Evolutionary conservation across 345 rosid species (phyloP).

Genomic region (Excoecaria cochinchinensis): DNA sequence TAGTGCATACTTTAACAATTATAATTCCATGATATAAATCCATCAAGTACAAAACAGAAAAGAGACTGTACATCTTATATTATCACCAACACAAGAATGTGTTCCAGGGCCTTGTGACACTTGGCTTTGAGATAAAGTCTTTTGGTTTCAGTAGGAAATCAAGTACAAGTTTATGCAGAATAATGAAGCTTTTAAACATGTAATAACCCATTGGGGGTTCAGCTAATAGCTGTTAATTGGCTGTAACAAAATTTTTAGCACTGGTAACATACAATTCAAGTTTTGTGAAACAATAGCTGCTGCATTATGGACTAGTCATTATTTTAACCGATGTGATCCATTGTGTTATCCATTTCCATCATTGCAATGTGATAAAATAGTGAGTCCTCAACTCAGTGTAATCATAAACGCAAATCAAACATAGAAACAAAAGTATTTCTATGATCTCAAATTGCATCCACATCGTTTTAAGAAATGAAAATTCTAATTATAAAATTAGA

Average conservation of each 20-base stretch:
- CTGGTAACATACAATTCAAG: background rate
- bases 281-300: background rate
- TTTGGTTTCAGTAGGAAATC: background rate
- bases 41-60: background rate
- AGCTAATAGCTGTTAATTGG: background rate
- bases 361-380: background rate
- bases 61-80: background rate
- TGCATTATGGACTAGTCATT: background rate
- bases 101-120: background rate
- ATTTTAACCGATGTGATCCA: background rate
- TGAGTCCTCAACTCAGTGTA: background rate
- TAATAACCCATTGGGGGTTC: background rate
- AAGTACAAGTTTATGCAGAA: background rate
- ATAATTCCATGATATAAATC: no score
- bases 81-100: background rate
- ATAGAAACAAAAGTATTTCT: no score
- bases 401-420: background rate
- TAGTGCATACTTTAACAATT: no score
- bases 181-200: background rate
- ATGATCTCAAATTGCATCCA: no score
- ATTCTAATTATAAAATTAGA: conserved; percentile 3
- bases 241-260: background rate
- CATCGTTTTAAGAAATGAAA: background rate
- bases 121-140: background rate
- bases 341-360: background rate